These are phyloP conservation scores for Ogataea corticis DNA, from an alignment of 805 yeast genomes.

Conservation along the genomic window DNA sequence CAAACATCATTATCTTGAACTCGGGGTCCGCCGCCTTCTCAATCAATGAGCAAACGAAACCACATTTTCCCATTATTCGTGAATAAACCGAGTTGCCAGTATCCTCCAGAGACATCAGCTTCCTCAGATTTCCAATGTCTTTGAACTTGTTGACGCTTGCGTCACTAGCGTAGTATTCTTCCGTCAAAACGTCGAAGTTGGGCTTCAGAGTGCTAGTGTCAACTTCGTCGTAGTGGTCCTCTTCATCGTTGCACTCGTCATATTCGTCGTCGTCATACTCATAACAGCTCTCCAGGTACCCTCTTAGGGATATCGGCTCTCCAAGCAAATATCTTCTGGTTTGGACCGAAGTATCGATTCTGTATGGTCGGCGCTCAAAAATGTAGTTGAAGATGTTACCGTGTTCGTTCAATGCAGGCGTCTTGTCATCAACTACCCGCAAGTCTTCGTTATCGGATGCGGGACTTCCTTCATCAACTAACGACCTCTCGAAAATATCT, in stretches of 20 bases:
- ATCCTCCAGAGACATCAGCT: slow-evolving; percentile 17
- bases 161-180: slow-evolving; percentile 8
- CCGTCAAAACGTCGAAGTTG: slow-evolving; percentile 11
- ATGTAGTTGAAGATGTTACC: slow-evolving; percentile 9
- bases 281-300: slow-evolving; percentile 16
- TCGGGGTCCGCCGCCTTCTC: slow-evolving; percentile 14
- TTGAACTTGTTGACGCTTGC: slow-evolving; percentile 5
- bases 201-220: slow-evolving; percentile 8
- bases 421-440: slow-evolving; percentile 16
- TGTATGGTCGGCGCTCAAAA: slow-evolving; percentile 10
- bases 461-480: slow-evolving; percentile 9
- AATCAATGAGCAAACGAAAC: slow-evolving; percentile 14
- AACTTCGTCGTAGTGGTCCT: slow-evolving; percentile 8
- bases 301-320: slow-evolving; percentile 13
- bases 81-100: slow-evolving; percentile 10
- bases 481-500: slow-evolving; percentile 12
- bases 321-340: slow-evolving; percentile 15
- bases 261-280: slow-evolving; percentile 7
- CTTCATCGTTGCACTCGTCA: slow-evolving; percentile 8
- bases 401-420: not conserved
- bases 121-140: slow-evolving; percentile 14
- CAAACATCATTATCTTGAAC: slow-evolving; percentile 13
- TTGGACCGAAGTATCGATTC: slow-evolving; percentile 11
- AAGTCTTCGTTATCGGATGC: slow-evolving; percentile 19
- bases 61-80: slow-evolving; percentile 9